These are phyloP conservation scores for Elaeis guineensis DNA, from an alignment of 176 grass and related monocot species.

Conservation along the genomic window DNA sequence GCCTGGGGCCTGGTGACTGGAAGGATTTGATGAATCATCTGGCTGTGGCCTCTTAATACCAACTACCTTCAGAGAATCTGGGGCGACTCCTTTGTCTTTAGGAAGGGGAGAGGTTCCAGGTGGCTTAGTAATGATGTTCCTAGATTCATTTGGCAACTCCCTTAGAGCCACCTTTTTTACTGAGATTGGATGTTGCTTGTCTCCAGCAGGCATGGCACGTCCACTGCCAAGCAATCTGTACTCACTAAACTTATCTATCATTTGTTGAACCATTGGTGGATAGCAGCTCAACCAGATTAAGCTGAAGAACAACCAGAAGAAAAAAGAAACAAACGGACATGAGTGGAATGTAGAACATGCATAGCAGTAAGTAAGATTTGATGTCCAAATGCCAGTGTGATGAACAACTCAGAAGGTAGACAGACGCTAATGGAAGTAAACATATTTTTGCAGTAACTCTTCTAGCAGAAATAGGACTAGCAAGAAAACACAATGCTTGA, in stretches of 20 bases:
- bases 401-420: no score
- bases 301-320: neutral
- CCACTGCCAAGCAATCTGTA: constrained; percentile 9
- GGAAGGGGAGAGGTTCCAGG: constrained; percentile 16
- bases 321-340: no score
- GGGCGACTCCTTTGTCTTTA: constrained; percentile 32
- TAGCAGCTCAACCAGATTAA: neutral
- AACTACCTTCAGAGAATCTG: constrained; percentile 27
- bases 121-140: constrained; percentile 27
- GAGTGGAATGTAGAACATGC: no score
- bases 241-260: neutral
- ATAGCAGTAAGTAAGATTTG: no score
- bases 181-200: constrained; percentile 42
- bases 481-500: no score
- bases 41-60: constrained; percentile 55
- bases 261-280: neutral
- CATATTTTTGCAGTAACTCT: no score
- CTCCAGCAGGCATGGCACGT: constrained; percentile 43
- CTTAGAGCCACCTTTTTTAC: constrained; percentile 62
- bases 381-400: no score
- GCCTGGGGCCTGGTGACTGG: constrained; percentile 20
- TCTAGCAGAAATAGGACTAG: no score
- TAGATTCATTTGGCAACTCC: constrained; percentile 44
- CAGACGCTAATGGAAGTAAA: no score
- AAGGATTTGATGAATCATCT: constrained; percentile 31